Evolutionary conservation across 805 yeast genomes (phyloP).

Genomic region (Yamadazyma sp.): DNA sequence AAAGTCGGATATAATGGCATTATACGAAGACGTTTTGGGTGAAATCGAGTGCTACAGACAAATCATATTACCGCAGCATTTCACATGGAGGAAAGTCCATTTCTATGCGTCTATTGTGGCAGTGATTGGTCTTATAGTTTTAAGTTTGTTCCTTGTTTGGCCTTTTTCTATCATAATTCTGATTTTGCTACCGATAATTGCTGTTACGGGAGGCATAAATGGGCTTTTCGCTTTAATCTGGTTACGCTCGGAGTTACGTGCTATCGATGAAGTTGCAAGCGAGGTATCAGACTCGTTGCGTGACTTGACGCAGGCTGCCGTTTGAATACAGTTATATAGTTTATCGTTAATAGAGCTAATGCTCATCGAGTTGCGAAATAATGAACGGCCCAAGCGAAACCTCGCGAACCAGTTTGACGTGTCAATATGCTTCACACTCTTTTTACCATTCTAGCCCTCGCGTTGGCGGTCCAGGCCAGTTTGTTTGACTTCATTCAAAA

Average conservation of each 20-base stretch:
- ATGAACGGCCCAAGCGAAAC: too few species aligned
- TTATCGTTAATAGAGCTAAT: too few species aligned
- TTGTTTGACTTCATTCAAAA: constrained; percentile 37
- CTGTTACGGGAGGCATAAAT: constrained; percentile 67
- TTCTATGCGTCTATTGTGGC: constrained; percentile 51
- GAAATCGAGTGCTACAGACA: constrained; percentile 44
- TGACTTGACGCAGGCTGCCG: not conserved
- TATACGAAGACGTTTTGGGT: constrained; percentile 6
- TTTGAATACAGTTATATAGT: too few species aligned
- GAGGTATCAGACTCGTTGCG: constrained; percentile 49
- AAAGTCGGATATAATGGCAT: not conserved
- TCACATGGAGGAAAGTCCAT: constrained; percentile 63
- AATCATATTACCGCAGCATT: constrained; percentile 56
- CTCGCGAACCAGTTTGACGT: not conserved
- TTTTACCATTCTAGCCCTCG: too few species aligned
- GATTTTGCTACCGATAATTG: constrained; percentile 52
- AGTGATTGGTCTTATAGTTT: constrained; percentile 4
- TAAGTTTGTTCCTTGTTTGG: constrained; percentile 46
- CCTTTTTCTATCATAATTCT: constrained; percentile 41
- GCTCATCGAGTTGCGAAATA: too few species aligned
- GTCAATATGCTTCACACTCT: too few species aligned
- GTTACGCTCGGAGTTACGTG: constrained; percentile 78
- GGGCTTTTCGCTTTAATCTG: constrained; percentile 79
- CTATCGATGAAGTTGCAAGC: constrained; percentile 67
- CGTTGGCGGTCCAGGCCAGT: constrained; percentile 22